Evolutionary conservation across 441 rosid species (phyloP).

Genomic region (Adansonia madagascariensis): DNA sequence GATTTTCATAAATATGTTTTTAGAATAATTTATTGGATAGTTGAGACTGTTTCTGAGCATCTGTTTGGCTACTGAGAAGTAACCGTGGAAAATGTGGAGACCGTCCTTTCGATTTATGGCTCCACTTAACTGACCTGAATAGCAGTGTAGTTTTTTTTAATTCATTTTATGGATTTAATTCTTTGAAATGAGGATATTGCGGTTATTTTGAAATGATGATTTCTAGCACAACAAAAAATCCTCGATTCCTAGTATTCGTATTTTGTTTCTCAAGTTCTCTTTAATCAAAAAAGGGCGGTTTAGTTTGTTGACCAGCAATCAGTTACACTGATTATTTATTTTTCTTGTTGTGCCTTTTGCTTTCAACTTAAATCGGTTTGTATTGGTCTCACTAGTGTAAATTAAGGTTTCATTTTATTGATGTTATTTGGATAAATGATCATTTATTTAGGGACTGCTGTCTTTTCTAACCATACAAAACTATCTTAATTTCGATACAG

Average conservation of each 20-base stretch:
- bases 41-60: background rate
- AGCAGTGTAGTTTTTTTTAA: background rate
- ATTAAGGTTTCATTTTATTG: background rate
- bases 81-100: background rate
- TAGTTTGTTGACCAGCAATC: background rate
- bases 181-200: background rate
- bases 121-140: background rate
- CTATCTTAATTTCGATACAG: background rate
- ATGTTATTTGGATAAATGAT: background rate
- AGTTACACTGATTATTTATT: background rate
- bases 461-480: background rate
- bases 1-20: background rate
- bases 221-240: background rate
- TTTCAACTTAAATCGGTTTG: no score
- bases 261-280: background rate
- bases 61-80: conserved; percentile 7
- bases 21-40: background rate
- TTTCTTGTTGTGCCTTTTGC: no score
- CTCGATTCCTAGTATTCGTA: background rate
- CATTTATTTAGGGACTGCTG: background rate
- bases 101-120: background rate
- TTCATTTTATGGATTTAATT: background rate
- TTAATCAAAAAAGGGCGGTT: background rate
- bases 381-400: no score
- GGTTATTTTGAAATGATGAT: background rate